Evolutionary conservation across 345 rosid species (phyloP).

Genomic region (Raphanus sativus): DNA sequence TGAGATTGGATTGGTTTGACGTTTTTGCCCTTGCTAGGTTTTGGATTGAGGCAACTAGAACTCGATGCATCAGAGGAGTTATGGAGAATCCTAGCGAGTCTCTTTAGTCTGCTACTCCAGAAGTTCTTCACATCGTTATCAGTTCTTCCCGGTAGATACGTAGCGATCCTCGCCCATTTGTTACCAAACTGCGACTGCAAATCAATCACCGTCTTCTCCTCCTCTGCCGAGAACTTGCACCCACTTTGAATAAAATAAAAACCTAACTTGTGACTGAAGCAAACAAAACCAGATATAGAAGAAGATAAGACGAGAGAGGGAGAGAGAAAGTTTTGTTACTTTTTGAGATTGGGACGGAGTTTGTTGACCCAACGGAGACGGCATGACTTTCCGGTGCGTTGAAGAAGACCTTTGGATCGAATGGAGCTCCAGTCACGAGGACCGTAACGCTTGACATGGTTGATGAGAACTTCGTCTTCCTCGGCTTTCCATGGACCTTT

Average conservation of each 20-base stretch:
- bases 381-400: slow-evolving; percentile 87
- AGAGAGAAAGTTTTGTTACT: slow-evolving; percentile 35
- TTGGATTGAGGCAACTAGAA: slow-evolving; percentile 24
- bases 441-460: slow-evolving; percentile 71
- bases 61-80: slow-evolving; percentile 44
- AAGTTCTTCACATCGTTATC: slow-evolving; percentile 96
- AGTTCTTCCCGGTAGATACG: slow-evolving; percentile 77
- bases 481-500: slow-evolving; percentile 97
- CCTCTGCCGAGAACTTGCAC: slow-evolving; percentile 85
- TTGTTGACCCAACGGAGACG: slow-evolving; percentile 99
- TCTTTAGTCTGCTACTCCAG: slow-evolving; percentile 93
- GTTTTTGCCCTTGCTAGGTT: slow-evolving; percentile 22
- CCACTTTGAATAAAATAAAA: slow-evolving; percentile 43
- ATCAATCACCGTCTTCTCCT: slow-evolving; percentile 86
- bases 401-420: slow-evolving; percentile 96
- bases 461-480: slow-evolving; percentile 76
- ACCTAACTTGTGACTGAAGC: neutral
- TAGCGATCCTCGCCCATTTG: slow-evolving; percentile 95
- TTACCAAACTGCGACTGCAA: slow-evolving; percentile 82
- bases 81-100: slow-evolving; percentile 71
- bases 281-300: neutral
- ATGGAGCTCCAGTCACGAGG: slow-evolving; percentile 99
- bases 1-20: slow-evolving; percentile 24
- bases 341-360: slow-evolving; percentile 88
- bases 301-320: neutral